Percentiles rank a stretch among this genome's conserved stretches.
These are phyloP conservation scores for Fusarium tuaranense DNA, from an alignment of 2,329 filamentous ascomycete species.

Conservation along the genomic window DNA sequence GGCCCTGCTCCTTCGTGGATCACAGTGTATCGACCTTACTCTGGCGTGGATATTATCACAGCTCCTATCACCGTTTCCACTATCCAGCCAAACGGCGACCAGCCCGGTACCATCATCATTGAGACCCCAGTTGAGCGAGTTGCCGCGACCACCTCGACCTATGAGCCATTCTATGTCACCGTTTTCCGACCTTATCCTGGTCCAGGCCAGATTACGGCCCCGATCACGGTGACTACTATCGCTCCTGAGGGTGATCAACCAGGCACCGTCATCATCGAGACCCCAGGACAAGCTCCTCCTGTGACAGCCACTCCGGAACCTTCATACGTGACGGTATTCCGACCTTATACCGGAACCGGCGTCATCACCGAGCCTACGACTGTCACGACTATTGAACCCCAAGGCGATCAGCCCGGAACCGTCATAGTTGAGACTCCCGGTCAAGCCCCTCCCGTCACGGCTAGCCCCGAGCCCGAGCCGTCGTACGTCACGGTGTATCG, in stretches of 20 bases:
- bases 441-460: slow-evolving; percentile 2
- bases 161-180: neutral
- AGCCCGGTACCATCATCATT: slow-evolving; percentile 23
- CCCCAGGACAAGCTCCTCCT: slow-evolving; percentile 6
- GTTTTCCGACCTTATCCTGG: neutral
- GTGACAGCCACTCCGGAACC: slow-evolving; percentile 4
- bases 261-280: slow-evolving; percentile 6
- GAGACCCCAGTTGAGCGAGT: neutral
- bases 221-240: neutral
- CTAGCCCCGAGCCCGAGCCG: neutral
- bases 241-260: neutral
- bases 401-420: slow-evolving; percentile 13
- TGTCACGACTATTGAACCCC: slow-evolving; percentile 7
- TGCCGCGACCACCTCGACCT: neutral
- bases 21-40: neutral
- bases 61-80: slow-evolving; percentile 11
- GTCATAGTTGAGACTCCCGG: slow-evolving; percentile 22
- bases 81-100: neutral
- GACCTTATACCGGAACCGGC: slow-evolving; percentile 8
- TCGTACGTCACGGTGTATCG: slow-evolving; percentile 21
- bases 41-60: neutral
- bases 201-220: neutral
- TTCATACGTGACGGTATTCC: slow-evolving; percentile 20
- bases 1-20: neutral
- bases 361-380: slow-evolving; percentile 10